Evolutionary conservation across 441 rosid genomes (phyloP), one percentile per base, ranked within the genome.

Genomic region (Pelargonium australe): DNA sequence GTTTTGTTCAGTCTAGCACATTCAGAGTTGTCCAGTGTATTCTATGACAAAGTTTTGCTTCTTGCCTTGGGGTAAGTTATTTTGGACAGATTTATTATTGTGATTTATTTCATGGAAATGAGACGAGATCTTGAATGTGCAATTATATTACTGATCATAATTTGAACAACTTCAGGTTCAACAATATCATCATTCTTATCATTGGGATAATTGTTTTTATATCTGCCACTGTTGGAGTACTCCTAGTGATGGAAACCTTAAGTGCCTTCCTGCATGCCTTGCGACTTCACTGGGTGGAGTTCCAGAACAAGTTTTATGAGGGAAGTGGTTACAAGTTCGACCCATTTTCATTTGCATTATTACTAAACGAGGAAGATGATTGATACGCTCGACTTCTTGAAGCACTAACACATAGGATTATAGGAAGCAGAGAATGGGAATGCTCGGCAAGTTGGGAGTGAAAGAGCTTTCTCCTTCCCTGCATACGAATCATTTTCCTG

Each of bases 251-350:
- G 97, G 97, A 95, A 77, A 95, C 99, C 41, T 87, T 95, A 11
- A 90, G 97, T 67, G 97, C 97, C 3, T 92, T 95, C 82, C 85
- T 89, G 2, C 99, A 88, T 74, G 97, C 99, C 0, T 76, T 94
- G 80, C 86, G 97, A 70, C 99, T 94, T 77, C 99, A 91, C 80
- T 87, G 99, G 97, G 96, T 94, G 66, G 97, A 94, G 76, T 94
- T 88, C 81, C 92, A 88, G 68, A 91, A 87, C 86, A 95, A 91
- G 81, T 94, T 89, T 80, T 95, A 88, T 44, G 97, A 91, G 79
- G 99, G 97, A 62, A 91, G 87, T 55, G 97, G 99, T 43, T 91
- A 89, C 80, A 88, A 87, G 77, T 91, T 91, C 84, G 69, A 70
- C 69, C 99, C 99, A 34, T 95, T 85, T 75, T 82, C 96, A 41